Conservation (phyloP, 441 rosid genomes). For the Populus hybrid region DNA sequence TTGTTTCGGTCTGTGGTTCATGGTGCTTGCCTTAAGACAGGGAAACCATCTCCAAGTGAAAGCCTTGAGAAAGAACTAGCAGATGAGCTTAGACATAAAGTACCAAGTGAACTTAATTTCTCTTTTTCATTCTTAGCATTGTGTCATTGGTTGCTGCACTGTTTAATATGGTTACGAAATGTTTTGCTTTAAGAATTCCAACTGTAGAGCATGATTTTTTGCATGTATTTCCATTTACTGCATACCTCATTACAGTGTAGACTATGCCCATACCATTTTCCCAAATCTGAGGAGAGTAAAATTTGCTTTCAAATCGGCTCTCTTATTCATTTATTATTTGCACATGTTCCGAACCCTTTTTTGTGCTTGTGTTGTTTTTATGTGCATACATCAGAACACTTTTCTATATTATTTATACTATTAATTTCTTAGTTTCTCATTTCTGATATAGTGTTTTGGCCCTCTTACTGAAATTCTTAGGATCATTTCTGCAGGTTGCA, state of each 20-base stretch:
- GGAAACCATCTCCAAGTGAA: slow-evolving; percentile 59
- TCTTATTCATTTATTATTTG: not conserved
- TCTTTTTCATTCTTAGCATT: not conserved
- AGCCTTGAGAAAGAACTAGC: slow-evolving; percentile 56
- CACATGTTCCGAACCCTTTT: not conserved
- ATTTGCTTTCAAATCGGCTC: not conserved
- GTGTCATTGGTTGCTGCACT: not conserved
- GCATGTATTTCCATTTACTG: not conserved
- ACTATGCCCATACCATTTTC: not conserved
- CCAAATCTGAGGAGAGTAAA: not conserved
- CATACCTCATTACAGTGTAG: not conserved
- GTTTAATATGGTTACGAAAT: not conserved
- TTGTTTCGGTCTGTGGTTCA: slow-evolving; percentile 68
- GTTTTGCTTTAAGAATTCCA: not conserved
- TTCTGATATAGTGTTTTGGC: slow-evolving; percentile 1
- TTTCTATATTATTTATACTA: no score
- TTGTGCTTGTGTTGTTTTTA: not conserved
- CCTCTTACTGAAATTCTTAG: slow-evolving; percentile 1
- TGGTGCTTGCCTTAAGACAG: slow-evolving; percentile 49
- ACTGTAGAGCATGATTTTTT: not conserved
- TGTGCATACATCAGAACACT: not conserved
- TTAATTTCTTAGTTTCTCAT: not conserved
- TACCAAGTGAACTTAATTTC: not conserved
- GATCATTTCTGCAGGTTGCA: slow-evolving; percentile 45
- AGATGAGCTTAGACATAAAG: slow-evolving; percentile 56